Conservation (phyloP, 2,329 filamentous ascomycete species). For the Trichoderma sp. region DNA sequence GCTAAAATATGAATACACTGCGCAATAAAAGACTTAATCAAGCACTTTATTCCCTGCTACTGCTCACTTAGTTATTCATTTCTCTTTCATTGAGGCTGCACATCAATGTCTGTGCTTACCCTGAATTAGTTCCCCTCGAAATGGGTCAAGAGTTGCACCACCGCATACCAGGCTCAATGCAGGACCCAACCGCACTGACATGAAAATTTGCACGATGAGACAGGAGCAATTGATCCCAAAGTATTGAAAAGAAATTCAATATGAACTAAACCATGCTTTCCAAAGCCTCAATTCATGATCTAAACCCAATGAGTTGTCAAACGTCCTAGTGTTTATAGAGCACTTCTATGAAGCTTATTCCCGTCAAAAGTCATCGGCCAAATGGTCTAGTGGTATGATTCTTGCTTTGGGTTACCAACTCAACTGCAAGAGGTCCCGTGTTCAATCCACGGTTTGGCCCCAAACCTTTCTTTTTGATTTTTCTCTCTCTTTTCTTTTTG, state of each 20-base stretch:
- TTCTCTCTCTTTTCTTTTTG: neutral
- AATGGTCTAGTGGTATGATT: constrained; percentile 24
- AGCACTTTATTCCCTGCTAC: neutral
- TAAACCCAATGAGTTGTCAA: neutral
- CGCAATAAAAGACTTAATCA: neutral
- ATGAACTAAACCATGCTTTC: neutral
- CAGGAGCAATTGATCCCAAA: neutral
- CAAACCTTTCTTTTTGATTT: constrained; percentile 24
- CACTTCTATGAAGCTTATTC: neutral
- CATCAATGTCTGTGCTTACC: neutral
- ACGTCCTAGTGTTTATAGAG: neutral
- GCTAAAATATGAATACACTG: accelerated
- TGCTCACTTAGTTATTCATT: neutral
- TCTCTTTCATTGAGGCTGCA: neutral
- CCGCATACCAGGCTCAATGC: neutral
- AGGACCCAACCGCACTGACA: neutral
- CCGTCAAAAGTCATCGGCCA: constrained; percentile 10
- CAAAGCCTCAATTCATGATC: neutral
- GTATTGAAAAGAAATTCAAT: neutral
- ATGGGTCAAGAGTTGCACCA: neutral
- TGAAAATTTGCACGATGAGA: neutral
- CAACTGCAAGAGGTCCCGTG: constrained; percentile 23
- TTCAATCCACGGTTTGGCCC: constrained; percentile 24
- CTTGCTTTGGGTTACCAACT: constrained; percentile 20
- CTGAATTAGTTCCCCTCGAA: neutral